These are phyloP conservation scores for Omphalea diandra DNA, from an alignment of 441 rosid species.

Conservation along the genomic window DNA sequence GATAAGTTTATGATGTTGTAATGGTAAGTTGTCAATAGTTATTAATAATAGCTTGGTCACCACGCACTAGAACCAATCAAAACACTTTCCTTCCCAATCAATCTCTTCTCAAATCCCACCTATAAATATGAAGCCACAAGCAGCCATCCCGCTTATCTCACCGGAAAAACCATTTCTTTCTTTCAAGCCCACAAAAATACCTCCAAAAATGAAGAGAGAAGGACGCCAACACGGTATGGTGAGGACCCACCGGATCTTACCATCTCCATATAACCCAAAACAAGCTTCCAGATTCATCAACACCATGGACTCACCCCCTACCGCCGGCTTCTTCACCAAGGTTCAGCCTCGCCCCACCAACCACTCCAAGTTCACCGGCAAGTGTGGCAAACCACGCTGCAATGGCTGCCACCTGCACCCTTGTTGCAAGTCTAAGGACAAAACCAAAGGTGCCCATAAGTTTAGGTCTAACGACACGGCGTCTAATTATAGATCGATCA, in stretches of 20 bases:
- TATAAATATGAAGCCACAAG: conserved; percentile 5
- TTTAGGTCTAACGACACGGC: conserved; percentile 39
- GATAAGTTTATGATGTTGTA: too few species aligned
- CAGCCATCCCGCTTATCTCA: background rate
- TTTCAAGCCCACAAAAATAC: conserved; percentile 15
- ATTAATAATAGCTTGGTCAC: conserved; percentile 31
- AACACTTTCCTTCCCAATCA: conserved; percentile 35
- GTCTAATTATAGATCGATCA: conserved; percentile 32
- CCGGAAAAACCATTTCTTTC: background rate
- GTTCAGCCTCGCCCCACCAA: conserved; percentile 48
- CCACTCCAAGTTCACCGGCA: conserved; percentile 73
- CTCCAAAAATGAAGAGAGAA: conserved; percentile 56
- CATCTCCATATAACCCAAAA: conserved; percentile 45
- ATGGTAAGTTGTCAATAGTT: conserved; percentile 6
- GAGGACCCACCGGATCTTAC: conserved; percentile 47
- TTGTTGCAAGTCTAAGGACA: conserved; percentile 44
- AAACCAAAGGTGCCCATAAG: conserved; percentile 54
- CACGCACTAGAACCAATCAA: conserved; percentile 24
- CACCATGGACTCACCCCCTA: conserved; percentile 37
- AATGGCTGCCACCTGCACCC: conserved; percentile 47
- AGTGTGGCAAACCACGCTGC: conserved; percentile 45
- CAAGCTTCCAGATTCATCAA: conserved; percentile 38
- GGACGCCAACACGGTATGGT: conserved; percentile 74
- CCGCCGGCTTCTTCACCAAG: conserved; percentile 45
- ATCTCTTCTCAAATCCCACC: background rate